Conservation (phyloP, 768 basidiomycete species). For the Podaxis mareebaensis region DNA sequence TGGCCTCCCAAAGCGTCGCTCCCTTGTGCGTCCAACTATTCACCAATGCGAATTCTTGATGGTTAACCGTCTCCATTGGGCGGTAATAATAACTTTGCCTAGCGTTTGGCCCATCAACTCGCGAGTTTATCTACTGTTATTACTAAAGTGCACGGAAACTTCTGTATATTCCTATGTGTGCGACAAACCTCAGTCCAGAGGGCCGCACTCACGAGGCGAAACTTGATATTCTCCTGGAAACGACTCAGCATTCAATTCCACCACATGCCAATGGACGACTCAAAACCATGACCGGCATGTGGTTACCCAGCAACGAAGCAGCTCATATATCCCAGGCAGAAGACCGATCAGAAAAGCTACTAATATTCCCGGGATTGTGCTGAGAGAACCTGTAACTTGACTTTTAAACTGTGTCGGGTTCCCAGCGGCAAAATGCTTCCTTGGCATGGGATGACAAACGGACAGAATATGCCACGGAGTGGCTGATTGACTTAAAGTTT, state of each 20-base stretch:
- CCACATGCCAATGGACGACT: not conserved
- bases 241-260: not conserved
- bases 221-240: not conserved
- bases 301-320: not conserved
- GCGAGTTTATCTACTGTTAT: not conserved
- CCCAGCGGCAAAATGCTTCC: not conserved
- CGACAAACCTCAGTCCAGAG: not conserved
- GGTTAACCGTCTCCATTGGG: not conserved
- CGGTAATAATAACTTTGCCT: not conserved
- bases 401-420: not conserved
- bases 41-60: not conserved
- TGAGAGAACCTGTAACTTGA: not conserved
- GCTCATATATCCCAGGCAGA: not conserved
- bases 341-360: not conserved
- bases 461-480: constrained; percentile 14
- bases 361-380: not conserved
- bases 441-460: constrained; percentile 1
- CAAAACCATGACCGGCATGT: not conserved
- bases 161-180: not conserved
- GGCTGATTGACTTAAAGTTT: constrained; percentile 6
- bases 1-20: not conserved
- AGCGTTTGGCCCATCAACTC: not conserved
- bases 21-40: not conserved
- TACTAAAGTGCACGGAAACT: not conserved
- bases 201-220: not conserved